Percentiles rank a stretch among this genome's conserved stretches.
These are phyloP conservation scores for Crithidia thermophila DNA, from an alignment of 208 protist genomes.

Conservation along the genomic window DNA sequence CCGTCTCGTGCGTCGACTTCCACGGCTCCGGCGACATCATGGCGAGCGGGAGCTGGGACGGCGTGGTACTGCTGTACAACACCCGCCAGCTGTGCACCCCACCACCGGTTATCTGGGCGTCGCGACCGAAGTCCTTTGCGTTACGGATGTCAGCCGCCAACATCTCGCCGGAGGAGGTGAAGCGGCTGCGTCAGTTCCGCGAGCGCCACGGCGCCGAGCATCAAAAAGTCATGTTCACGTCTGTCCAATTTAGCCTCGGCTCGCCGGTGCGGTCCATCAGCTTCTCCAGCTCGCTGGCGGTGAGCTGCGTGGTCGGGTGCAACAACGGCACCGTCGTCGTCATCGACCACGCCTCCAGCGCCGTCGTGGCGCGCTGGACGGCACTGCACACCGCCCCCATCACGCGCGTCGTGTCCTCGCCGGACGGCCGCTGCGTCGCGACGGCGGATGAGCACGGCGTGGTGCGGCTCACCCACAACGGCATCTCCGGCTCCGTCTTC, in stretches of 20 bases:
- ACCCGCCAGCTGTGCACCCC: conserved; percentile 23
- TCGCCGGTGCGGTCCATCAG: conserved; percentile 57
- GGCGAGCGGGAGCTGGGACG: conserved; percentile 81
- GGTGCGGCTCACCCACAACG: conserved; percentile 61
- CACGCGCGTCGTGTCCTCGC: conserved; percentile 55
- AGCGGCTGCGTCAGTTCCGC: too few species aligned
- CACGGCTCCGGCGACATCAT: conserved; percentile 72
- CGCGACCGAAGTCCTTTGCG: too few species aligned
- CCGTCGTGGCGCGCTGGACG: conserved; percentile 40
- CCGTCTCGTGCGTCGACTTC: conserved; percentile 65
- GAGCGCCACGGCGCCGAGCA: conserved; percentile 17
- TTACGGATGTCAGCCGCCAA: too few species aligned
- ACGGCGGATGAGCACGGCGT: conserved; percentile 73
- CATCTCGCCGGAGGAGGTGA: too few species aligned
- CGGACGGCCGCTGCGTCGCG: conserved; percentile 72
- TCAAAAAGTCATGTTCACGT: conserved; percentile 21
- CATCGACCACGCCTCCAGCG: conserved; percentile 61
- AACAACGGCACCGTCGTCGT: conserved; percentile 62
- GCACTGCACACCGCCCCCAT: conserved; percentile 66
- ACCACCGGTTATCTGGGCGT: conserved; percentile 18
- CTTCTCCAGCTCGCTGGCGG: conserved; percentile 67
- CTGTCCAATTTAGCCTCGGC: conserved; percentile 14
- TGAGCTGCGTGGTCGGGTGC: conserved; percentile 77
- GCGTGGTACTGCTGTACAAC: conserved; percentile 57
- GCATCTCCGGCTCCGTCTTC: conserved; percentile 60